Conservation (phyloP, 2,329 filamentous ascomycete species). For the Lojkania enalia region DNA sequence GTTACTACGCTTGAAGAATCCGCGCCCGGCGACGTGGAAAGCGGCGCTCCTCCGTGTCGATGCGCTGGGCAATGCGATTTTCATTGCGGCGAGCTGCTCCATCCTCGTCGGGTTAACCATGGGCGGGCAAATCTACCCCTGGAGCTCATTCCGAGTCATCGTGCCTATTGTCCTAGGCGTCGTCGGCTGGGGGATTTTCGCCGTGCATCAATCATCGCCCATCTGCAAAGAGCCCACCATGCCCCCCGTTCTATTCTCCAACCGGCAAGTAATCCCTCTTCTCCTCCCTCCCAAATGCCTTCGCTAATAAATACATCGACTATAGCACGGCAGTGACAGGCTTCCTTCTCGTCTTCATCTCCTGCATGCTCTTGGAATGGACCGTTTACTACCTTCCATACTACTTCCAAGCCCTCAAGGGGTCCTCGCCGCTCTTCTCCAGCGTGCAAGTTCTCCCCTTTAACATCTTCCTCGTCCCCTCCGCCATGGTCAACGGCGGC, state of each 20-base stretch:
- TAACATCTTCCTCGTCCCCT: conserved; percentile 7
- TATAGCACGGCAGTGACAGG: conserved; percentile 38
- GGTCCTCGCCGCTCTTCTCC: conserved; percentile 5
- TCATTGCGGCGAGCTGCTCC: conserved; percentile 42
- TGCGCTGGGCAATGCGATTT: conserved; percentile 47
- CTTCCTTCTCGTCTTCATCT: conserved; percentile 44
- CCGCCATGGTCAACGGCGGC: conserved; percentile 5
- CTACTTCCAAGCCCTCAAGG: conserved; percentile 22
- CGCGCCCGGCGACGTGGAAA: neutral
- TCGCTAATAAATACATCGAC: too few species aligned
- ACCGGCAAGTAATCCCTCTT: too few species aligned
- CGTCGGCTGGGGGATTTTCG: conserved; percentile 40
- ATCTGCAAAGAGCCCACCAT: conserved; percentile 26
- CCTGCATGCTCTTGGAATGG: conserved; percentile 32
- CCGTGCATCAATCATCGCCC: conserved; percentile 42
- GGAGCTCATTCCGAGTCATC: conserved; percentile 46
- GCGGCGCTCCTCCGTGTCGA: conserved; percentile 30
- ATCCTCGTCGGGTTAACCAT: conserved; percentile 48
- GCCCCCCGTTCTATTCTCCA: conserved; percentile 47
- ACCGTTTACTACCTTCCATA: conserved; percentile 17
- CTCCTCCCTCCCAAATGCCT: too few species aligned
- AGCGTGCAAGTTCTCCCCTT: conserved; percentile 18
- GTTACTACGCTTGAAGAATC: conserved; percentile 46
- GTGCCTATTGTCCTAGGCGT: conserved; percentile 49
- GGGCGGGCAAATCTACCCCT: conserved; percentile 46